Percentiles rank a stretch among this genome's conserved stretches.
phyloP scores from a whole-genome alignment of 2,329 filamentous ascomycete species.

The Colletotrichum horii region DNA sequence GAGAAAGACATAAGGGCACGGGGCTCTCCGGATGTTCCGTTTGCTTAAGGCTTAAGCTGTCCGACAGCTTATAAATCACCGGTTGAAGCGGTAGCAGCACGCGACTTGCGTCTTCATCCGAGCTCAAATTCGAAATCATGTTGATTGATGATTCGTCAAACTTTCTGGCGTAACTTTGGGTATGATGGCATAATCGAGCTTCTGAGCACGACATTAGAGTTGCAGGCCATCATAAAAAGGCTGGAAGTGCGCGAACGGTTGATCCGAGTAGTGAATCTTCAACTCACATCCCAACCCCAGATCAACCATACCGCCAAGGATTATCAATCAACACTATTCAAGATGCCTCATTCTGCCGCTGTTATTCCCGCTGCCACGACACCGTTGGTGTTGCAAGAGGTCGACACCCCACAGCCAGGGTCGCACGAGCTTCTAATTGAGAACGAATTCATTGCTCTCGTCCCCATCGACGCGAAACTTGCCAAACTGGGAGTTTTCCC shows the following conservation, averaged over 20 bases:
- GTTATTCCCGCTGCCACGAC: neutral
- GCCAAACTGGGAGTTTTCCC: constrained; percentile 26
- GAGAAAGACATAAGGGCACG: neutral
- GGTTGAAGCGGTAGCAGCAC: too few relatives aligned
- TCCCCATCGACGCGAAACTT: constrained; percentile 34
- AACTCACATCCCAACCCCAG: neutral
- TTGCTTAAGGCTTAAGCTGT: neutral
- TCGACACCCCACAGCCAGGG: constrained; percentile 16
- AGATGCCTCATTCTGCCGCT: constrained; percentile 9
- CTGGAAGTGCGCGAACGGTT: neutral
- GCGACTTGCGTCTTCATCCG: neutral
- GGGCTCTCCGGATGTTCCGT: neutral
- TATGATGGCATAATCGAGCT: neutral
- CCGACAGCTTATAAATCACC: neutral
- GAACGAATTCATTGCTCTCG: constrained; percentile 29
- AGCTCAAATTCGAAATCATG: neutral
- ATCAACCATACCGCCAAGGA: neutral
- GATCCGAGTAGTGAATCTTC: neutral
- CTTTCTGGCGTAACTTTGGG: neutral
- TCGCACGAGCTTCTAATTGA: constrained; percentile 29
- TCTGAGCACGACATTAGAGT: neutral
- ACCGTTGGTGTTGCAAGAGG: constrained; percentile 11
- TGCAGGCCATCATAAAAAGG: neutral
- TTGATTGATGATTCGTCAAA: neutral
- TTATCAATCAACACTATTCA: neutral